Evolutionary conservation across 176 grass and related monocot genomes (phyloP).

Genomic region (Areca catechu): DNA sequence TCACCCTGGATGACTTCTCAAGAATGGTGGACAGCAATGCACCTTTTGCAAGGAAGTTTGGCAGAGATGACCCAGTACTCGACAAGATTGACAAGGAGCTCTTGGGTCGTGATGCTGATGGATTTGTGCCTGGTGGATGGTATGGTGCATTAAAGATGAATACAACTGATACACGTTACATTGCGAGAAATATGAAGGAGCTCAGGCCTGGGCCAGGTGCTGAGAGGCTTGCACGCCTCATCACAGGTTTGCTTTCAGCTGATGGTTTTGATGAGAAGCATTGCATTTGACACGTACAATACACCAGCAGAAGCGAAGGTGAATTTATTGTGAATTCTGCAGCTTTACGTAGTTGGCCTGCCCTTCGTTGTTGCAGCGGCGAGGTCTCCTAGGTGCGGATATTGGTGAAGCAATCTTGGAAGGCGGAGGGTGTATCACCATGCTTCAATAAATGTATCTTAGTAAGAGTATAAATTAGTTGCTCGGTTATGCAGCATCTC

Average conservation of each 20-base stretch:
- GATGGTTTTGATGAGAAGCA: constrained; percentile 11
- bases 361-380: too few species aligned
- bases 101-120: constrained; percentile 14
- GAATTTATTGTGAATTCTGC: too few species aligned
- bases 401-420: too few species aligned
- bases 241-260: constrained; percentile 1
- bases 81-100: constrained; percentile 31
- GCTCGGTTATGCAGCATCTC: too few species aligned
- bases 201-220: constrained; percentile 10
- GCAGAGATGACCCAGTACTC: constrained; percentile 9
- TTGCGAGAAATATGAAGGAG: background rate
- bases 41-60: constrained; percentile 25
- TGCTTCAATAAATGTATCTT: too few species aligned
- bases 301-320: too few species aligned
- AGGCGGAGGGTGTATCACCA: too few species aligned
- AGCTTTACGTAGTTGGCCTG: too few species aligned
- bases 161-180: background rate
- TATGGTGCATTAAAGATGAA: constrained; percentile 1
- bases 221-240: background rate
- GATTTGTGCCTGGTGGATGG: constrained; percentile 9
- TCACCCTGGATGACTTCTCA: constrained; percentile 1
- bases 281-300: constrained; percentile 6
- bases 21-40: constrained; percentile 22
- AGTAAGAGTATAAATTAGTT: too few species aligned
- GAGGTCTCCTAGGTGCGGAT: too few species aligned